Conservation (phyloP, 1,284 basidiomycete species). For the Moesziomyces sp. region DNA sequence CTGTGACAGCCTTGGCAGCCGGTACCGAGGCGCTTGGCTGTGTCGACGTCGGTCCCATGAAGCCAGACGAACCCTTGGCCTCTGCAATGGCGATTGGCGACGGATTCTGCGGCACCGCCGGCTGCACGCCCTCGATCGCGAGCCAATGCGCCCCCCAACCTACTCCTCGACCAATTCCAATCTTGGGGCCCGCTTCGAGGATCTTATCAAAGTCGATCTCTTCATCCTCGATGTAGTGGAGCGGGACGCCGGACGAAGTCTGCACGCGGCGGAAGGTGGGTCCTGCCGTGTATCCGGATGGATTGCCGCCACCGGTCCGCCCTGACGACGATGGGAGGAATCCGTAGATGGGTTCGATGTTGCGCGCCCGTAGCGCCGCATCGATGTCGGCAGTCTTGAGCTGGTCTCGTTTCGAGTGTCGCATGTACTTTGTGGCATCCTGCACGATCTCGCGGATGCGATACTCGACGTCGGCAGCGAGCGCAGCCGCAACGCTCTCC, state of each 20-base stretch:
- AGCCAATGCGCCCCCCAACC: constrained; percentile 81
- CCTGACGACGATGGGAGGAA: constrained; percentile 54
- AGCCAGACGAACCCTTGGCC: constrained; percentile 26
- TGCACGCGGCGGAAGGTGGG: constrained; percentile 67
- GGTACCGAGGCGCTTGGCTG: constrained; percentile 57
- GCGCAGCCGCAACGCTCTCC: constrained; percentile 81
- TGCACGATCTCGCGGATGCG: constrained; percentile 92
- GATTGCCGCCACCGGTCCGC: constrained; percentile 23
- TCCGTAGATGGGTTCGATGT: constrained; percentile 77
- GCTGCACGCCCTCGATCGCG: constrained; percentile 96
- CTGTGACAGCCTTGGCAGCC: constrained; percentile 60
- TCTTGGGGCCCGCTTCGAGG: constrained; percentile 53
- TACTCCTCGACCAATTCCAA: constrained; percentile 61
- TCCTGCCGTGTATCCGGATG: constrained; percentile 41
- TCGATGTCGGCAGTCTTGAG: constrained; percentile 91
- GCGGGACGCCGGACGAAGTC: constrained; percentile 64
- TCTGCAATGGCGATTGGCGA: constrained; percentile 69
- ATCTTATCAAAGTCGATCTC: constrained; percentile 89
- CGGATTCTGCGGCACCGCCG: constrained; percentile 94
- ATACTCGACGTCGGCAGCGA: constrained; percentile 97
- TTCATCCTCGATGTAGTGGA: constrained; percentile 95
- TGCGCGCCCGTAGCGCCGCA: constrained; percentile 89
- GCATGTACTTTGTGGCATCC: constrained; percentile 97
- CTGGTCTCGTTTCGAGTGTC: constrained; percentile 86
- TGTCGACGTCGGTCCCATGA: constrained; percentile 34